Conservation (phyloP, 2,329 filamentous ascomycete genomes). For the Mycogone perniciosa region DNA sequence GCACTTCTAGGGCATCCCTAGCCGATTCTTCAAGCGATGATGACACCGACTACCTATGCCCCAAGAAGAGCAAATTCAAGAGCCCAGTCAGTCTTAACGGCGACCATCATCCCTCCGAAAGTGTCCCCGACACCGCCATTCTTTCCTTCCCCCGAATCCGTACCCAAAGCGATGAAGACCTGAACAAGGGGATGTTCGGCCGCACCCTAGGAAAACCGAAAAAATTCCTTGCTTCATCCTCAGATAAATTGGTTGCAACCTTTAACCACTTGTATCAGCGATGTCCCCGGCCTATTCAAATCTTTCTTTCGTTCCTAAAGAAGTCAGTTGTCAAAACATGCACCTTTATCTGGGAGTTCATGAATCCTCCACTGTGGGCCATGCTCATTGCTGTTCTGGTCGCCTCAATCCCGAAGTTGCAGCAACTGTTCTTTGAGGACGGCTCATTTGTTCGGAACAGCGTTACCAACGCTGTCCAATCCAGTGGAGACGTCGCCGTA, state of each 20-base stretch:
- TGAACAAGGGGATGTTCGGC: slow-evolving; percentile 21
- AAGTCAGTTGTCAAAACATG: slow-evolving; percentile 41
- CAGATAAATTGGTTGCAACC: slow-evolving; percentile 18
- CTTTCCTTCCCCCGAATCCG: slow-evolving; percentile 56
- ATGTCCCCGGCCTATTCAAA: slow-evolving; percentile 39
- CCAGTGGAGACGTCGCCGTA: slow-evolving; percentile 85
- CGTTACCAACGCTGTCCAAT: slow-evolving; percentile 77
- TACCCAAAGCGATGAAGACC: slow-evolving; percentile 35
- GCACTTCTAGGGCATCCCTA: slow-evolving; percentile 44
- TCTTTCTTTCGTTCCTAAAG: slow-evolving; percentile 24
- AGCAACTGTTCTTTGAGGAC: slow-evolving; percentile 78
- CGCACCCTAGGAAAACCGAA: slow-evolving; percentile 35
- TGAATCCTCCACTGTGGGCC: slow-evolving; percentile 97
- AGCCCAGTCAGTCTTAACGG: slow-evolving; percentile 20
- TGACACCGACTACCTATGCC: slow-evolving; percentile 17
- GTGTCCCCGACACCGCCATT: slow-evolving; percentile 43
- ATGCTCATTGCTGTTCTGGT: slow-evolving; percentile 91
- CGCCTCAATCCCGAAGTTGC: slow-evolving; percentile 76
- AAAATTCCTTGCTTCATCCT: slow-evolving; percentile 21
- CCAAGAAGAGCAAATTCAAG: slow-evolving; percentile 26
- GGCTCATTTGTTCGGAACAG: slow-evolving; percentile 91
- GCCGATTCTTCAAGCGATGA: slow-evolving; percentile 43
- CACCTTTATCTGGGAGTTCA: slow-evolving; percentile 78
- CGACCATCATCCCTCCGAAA: slow-evolving; percentile 24
- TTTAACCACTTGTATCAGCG: slow-evolving; percentile 25